Conservation (phyloP, 1,284 basidiomycete genomes). For the Ceratobasidium sp. region DNA sequence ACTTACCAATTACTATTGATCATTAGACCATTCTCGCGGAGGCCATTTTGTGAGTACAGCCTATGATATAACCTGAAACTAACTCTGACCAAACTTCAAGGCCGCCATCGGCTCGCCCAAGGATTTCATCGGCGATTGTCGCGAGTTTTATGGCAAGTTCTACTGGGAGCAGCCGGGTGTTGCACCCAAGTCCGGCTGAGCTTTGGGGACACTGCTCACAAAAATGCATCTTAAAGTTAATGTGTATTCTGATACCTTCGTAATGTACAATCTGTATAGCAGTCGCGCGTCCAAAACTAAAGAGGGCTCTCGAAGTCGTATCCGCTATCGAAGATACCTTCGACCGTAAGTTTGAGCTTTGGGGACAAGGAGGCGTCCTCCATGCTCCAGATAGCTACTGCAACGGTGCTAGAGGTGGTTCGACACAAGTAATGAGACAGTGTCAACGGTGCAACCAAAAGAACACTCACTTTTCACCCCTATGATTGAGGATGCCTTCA, state of each 20-base stretch:
- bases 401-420: slow-evolving; percentile 65
- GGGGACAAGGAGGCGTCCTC: slow-evolving; percentile 34
- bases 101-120: slow-evolving; percentile 20
- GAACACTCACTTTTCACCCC: slow-evolving; percentile 70
- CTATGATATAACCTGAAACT: background rate
- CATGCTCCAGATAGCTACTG: slow-evolving; percentile 57
- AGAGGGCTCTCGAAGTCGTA: slow-evolving; percentile 25
- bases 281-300: background rate
- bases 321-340: slow-evolving; percentile 39
- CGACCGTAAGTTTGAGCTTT: slow-evolving; percentile 26
- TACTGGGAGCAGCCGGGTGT: slow-evolving; percentile 41
- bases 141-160: slow-evolving; percentile 38
- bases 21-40: slow-evolving; percentile 32
- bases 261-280: background rate
- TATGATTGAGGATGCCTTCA: slow-evolving; percentile 76
- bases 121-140: slow-evolving; percentile 32
- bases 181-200: slow-evolving; percentile 9
- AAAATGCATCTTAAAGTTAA: background rate
- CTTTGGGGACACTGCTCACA: too few relatives aligned
- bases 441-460: background rate
- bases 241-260: background rate
- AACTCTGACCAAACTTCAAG: background rate
- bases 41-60: slow-evolving; percentile 32
- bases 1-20: background rate
- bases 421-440: background rate